A percentile compares a stretch with the other conserved stretches of the same genome.
These are phyloP conservation scores for Termitomyces sp. DNA, from an alignment of 1,284 basidiomycete species.

Conservation along the genomic window DNA sequence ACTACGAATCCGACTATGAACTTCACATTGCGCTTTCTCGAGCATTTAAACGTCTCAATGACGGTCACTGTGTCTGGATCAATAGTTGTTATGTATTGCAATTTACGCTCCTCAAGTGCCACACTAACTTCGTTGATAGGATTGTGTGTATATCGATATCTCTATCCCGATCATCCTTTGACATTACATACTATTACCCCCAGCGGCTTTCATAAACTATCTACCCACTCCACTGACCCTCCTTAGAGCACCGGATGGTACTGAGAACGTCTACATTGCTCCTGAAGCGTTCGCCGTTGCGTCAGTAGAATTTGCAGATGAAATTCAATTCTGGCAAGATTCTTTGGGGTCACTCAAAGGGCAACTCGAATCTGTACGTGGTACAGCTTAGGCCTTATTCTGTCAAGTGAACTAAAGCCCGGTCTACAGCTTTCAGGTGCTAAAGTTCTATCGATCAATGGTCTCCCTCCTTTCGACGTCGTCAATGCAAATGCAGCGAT, in stretches of 20 bases:
- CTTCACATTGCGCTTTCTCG: slow-evolving; percentile 53
- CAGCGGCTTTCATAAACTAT: slow-evolving; percentile 48
- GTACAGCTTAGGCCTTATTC: neutral
- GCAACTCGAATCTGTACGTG: slow-evolving; percentile 42
- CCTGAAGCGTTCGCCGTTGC: slow-evolving; percentile 56
- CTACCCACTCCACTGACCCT: slow-evolving; percentile 51
- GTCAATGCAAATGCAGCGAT: slow-evolving; percentile 50
- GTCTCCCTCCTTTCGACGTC: slow-evolving; percentile 44
- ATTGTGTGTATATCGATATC: slow-evolving; percentile 34
- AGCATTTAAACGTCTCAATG: slow-evolving; percentile 51
- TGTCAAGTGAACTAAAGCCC: neutral
- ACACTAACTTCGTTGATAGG: slow-evolving; percentile 31
- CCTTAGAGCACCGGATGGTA: slow-evolving; percentile 41
- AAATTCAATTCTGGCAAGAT: slow-evolving; percentile 53
- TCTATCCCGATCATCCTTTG: neutral
- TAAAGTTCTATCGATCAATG: slow-evolving; percentile 51
- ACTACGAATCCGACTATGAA: slow-evolving; percentile 50
- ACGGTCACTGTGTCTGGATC: slow-evolving; percentile 40
- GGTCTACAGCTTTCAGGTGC: slow-evolving; percentile 48
- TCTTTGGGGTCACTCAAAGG: slow-evolving; percentile 45
- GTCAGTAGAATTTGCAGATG: slow-evolving; percentile 50
- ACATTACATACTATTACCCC: neutral
- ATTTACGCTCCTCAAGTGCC: slow-evolving; percentile 14
- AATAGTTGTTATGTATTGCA: slow-evolving; percentile 30
- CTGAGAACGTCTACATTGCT: slow-evolving; percentile 51